Evolutionary conservation across 108 stramenopile species (phyloP), one percentile per base, ranked within the genome.

Genomic region (Skeletonema potamos): DNA sequence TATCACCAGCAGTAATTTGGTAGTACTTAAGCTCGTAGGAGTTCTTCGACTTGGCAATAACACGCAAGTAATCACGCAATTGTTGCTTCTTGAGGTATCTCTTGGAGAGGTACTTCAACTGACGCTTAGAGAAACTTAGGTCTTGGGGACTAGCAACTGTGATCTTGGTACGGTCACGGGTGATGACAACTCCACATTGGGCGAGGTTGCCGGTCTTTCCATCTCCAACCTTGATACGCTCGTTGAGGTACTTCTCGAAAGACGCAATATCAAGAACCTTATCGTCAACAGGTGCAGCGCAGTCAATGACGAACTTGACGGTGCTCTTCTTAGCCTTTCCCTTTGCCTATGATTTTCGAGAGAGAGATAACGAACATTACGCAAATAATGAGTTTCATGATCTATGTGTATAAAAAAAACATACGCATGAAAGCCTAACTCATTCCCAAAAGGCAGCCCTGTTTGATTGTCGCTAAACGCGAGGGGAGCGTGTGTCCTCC

Each of bases 71-170:
- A 91, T 98, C 97, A 55, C 96, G 94, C 62, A 98, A 85, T 79
- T 96, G 93, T 73, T 97, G 96, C 89, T 98, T 98, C 93, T 97
- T 98, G 79, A 99, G 92, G 95, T 97, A 98, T 77, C 97, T 92
- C 93, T 99, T 99, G 66, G 96, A 86, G 18, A 99, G 85, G 86
- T 98, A 99, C 83, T 99, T 99, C 43, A 99, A 81, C 84, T 99
- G 98, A 66, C 99, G 92, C 90, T 99, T 99, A 64, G 94, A 92
- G 79, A 98, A 92, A 43, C 84, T 82, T 18, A 96, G 81, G 41
- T 97, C 97, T n/a, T 93, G 85, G 3, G 93, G 89, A 32, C 90
- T 87, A 27, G 89, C 76, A 68, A 99, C 86, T 30, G 91, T 92
- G 73, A 96, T 64, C 86, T 97, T 96, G 63, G 94, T 96, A 63